A percentile compares a stretch with the other conserved stretches of the same genome.
Evolutionary conservation across 2,329 filamentous ascomycete species (phyloP).

Genomic region (Xylariales sp.): DNA sequence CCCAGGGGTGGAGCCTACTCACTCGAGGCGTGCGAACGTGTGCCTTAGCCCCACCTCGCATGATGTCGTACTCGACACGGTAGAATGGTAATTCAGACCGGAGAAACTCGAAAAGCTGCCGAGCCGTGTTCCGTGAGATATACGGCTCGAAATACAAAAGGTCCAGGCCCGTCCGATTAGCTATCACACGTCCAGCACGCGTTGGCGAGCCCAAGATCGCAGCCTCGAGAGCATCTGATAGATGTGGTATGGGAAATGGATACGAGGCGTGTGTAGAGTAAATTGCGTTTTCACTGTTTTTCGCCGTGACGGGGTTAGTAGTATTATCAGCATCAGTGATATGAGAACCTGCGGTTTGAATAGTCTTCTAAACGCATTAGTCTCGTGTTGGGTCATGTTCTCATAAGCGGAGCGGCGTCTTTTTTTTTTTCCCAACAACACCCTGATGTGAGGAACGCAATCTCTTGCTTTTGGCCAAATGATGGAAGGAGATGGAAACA

Average conservation of each 20-base stretch:
- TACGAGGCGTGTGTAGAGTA: conserved; percentile 59
- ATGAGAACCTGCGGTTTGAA: not conserved
- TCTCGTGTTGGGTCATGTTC: not conserved
- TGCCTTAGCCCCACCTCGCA: conserved; percentile 70
- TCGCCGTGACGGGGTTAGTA: not conserved
- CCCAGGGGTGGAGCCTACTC: not conserved
- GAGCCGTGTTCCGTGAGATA: conserved; percentile 66
- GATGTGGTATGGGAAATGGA: conserved; percentile 61
- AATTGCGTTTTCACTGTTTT: conserved; percentile 23
- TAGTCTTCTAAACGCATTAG: conserved; percentile 2
- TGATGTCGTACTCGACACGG: conserved; percentile 78
- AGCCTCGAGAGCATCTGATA: conserved; percentile 54
- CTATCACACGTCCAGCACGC: conserved; percentile 65
- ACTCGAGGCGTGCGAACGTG: conserved; percentile 63
- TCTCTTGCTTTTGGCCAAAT: not conserved
- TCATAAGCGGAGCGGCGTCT: not conserved
- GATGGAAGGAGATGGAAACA: not conserved
- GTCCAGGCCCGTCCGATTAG: conserved; percentile 76
- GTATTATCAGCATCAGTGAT: not conserved
- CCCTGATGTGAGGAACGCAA: not conserved
- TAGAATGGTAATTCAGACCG: conserved; percentile 80
- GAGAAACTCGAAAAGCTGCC: conserved; percentile 76
- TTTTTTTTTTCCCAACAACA: not conserved
- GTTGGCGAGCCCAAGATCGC: conserved; percentile 61
- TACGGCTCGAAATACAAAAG: conserved; percentile 82